Base-by-base conservation (phyloP, 805 yeast species). In the Metschnikowia hibisci region DNA sequence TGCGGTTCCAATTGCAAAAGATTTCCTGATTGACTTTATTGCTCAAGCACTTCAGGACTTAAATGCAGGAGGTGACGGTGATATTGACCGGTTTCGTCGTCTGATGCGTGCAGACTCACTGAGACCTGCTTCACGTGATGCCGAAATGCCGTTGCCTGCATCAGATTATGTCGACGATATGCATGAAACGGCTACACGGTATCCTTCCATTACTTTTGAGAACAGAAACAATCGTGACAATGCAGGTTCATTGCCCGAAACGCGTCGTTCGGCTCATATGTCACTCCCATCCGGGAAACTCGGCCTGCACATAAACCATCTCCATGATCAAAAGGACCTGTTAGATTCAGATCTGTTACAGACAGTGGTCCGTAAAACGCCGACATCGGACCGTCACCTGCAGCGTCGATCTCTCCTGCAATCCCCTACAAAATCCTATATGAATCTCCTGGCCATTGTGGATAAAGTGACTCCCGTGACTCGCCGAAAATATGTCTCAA, bases 1-100 rank as follows among this genome's bases (percentile, higher is more conserved):
- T n/a, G 22, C 34, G 18, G 62, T 66, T 23, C 73, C 73, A 8
- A 58, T 69, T 7, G 56, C 61, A 42, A 69, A 70, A 44, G 76
- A 71, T 45, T 71, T 71, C 46, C 67, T 73, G 3, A 65, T 71
- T 25, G 76, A 71, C 44, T 71, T 66, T 44, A 71, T 71, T 20
- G 74, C 76, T 11, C 69, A 70, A 43, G 75, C 74, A 1, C 54
- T 71, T 27, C 74, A 71, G 48, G 76, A 71, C 51, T 62, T 71
- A 48, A 69, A 69, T 44, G 53, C 62, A 1, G 76, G 76, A 10
- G 76, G 76, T 5, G 59, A 71, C 43, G 75, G 76, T 9, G 74
- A 71, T 44, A 57, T 71, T 30, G 64, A 57, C 34, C 66, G 62
- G 48, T 71, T 63, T 48, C 55, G 76, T 43, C 55, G 62, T 40